phyloP scores from a whole-genome alignment of 2,329 filamentous ascomycete species.

The Monosporascus sp. region DNA sequence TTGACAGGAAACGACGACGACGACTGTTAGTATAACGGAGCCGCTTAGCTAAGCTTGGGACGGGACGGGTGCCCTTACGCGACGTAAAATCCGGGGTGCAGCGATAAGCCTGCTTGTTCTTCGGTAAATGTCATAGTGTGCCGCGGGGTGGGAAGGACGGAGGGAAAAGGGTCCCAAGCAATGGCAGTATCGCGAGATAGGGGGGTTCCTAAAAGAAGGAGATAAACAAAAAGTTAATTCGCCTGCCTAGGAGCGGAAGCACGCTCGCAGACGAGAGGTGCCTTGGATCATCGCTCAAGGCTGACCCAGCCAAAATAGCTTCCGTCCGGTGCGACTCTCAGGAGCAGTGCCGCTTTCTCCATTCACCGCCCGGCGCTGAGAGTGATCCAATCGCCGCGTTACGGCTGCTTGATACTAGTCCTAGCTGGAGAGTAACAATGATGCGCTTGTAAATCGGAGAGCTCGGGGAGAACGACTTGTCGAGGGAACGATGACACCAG shows the following conservation, averaged over 20 bases:
- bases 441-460: too few relatives aligned
- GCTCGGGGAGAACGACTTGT: too few relatives aligned
- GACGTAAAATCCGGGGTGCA: slow-evolving; percentile 27
- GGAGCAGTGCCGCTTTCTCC: not conserved
- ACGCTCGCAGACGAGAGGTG: not conserved
- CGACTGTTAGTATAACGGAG: not conserved
- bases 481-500: too few relatives aligned
- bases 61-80: slow-evolving; percentile 15
- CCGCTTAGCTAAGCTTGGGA: not conserved
- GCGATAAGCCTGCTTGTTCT: slow-evolving; percentile 13
- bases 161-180: not conserved
- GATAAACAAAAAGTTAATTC: slow-evolving; percentile 1
- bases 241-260: not conserved
- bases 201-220: not conserved
- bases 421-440: too few relatives aligned
- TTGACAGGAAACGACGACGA: not conserved
- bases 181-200: not conserved
- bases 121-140: slow-evolving; percentile 11
- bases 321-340: not conserved
- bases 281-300: not conserved
- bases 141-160: not conserved
- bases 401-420: not conserved
- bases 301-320: not conserved
- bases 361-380: not conserved
- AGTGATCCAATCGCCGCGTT: not conserved